A percentile compares a stretch with the other conserved stretches of the same genome.
Conservation (phyloP, 805 yeast genomes). For the Wickerhamiella brachini region DNA sequence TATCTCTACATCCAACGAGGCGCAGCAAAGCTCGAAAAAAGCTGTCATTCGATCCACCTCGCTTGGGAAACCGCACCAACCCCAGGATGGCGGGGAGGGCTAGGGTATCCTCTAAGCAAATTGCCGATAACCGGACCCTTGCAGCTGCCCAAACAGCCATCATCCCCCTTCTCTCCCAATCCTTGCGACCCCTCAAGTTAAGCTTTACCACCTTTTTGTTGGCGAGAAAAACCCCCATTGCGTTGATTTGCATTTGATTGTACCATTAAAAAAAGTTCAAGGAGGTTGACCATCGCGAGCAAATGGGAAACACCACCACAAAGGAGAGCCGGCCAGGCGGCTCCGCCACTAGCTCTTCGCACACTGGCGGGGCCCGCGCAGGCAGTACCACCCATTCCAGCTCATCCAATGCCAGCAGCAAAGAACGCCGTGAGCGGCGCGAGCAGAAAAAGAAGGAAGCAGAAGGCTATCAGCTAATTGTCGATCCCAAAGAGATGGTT, state of each 20-base stretch:
- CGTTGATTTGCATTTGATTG: background rate
- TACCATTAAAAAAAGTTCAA: background rate
- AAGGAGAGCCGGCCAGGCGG: constrained; percentile 14
- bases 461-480: constrained; percentile 15
- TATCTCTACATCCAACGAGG: too few relatives aligned
- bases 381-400: background rate
- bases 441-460: constrained; percentile 1
- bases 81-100: background rate
- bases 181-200: background rate
- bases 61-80: too few relatives aligned
- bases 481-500: constrained; percentile 42
- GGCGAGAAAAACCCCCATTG: background rate
- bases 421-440: constrained; percentile 8
- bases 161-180: background rate
- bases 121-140: background rate
- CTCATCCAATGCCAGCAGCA: constrained; percentile 1
- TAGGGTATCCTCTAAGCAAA: background rate
- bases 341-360: constrained; percentile 1
- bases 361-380: background rate
- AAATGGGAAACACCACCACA: constrained; percentile 22
- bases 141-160: background rate
- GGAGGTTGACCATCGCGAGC: background rate
- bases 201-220: background rate
- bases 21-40: too few relatives aligned
- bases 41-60: too few relatives aligned